These are phyloP conservation scores for Pinus tabuliformis DNA, from an alignment of 75 land plant species.

Conservation along the genomic window DNA sequence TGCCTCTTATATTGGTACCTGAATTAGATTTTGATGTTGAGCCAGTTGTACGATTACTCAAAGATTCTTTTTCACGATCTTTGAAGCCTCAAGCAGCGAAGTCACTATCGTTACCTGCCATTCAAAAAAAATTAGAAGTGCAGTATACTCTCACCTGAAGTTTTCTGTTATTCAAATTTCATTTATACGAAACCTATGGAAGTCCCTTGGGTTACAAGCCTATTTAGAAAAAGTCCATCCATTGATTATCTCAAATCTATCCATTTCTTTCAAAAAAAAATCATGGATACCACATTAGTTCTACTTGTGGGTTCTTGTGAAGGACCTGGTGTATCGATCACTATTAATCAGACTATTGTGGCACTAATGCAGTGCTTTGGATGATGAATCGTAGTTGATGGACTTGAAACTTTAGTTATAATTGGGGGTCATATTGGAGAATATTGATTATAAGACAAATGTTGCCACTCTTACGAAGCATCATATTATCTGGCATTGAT, in stretches of 20 bases:
- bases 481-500: too few relatives aligned
- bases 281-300: constrained; percentile 69
- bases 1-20: constrained; percentile 46
- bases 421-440: too few relatives aligned
- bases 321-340: constrained; percentile 79
- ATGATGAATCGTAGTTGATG: too few relatives aligned
- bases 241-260: constrained; percentile 50
- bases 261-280: constrained; percentile 42
- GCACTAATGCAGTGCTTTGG: too few relatives aligned
- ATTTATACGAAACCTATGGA: constrained; percentile 67
- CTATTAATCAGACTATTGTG: constrained; percentile 15
- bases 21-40: constrained; percentile 55
- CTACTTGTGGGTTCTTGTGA: constrained; percentile 78
- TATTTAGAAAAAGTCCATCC: constrained; percentile 69
- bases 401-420: too few relatives aligned
- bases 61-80: constrained; percentile 62
- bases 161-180: constrained; percentile 70
- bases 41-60: constrained; percentile 51
- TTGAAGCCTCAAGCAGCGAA: constrained; percentile 56
- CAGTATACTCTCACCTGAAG: constrained; percentile 62
- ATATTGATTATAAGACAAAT: too few relatives aligned
- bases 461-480: too few relatives aligned
- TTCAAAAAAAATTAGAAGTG: constrained; percentile 75
- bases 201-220: constrained; percentile 55
- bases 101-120: constrained; percentile 42